phyloP scores from a whole-genome alignment of 1,284 basidiomycete genomes.

The Austroboletus novae-zelandiae region DNA sequence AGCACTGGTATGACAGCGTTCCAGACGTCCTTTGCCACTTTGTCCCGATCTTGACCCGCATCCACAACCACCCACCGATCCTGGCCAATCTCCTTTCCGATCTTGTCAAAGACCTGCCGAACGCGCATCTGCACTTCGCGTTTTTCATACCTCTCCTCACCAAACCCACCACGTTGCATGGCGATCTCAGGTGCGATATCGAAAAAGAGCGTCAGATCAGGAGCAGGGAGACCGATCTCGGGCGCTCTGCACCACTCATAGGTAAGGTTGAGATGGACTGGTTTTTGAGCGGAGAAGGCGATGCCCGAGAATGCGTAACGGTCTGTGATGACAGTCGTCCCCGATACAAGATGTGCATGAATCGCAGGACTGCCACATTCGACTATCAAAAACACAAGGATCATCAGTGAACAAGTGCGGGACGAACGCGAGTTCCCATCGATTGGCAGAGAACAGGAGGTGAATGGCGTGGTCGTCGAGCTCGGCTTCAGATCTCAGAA shows the following conservation, averaged over 20 bases:
- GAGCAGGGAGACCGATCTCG: constrained; percentile 83
- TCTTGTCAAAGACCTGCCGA: constrained; percentile 58
- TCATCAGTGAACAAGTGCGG: not conserved
- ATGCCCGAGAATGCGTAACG: constrained; percentile 97
- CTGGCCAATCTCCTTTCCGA: constrained; percentile 53
- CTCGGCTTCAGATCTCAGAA: constrained; percentile 81
- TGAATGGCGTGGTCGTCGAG: constrained; percentile 92
- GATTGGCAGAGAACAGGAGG: constrained; percentile 93
- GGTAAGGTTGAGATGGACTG: constrained; percentile 36
- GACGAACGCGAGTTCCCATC: constrained; percentile 93
- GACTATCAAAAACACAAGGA: not conserved
- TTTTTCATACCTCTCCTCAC: constrained; percentile 87
- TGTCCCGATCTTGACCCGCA: constrained; percentile 56
- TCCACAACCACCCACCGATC: constrained; percentile 66
- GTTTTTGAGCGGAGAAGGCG: constrained; percentile 89
- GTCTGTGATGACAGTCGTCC: constrained; percentile 84
- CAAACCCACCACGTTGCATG: constrained; percentile 79
- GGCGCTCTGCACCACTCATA: constrained; percentile 84
- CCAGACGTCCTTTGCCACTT: constrained; percentile 63
- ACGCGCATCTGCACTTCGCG: constrained; percentile 75
- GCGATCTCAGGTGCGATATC: constrained; percentile 77
- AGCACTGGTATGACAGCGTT: constrained; percentile 42
- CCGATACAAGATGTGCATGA: constrained; percentile 55
- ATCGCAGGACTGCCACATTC: constrained; percentile 56
- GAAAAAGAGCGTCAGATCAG: constrained; percentile 88